Percentiles rank a stretch among this genome's conserved stretches.
phyloP scores from a whole-genome alignment of 2,329 filamentous ascomycete genomes.

The Penicillium brasilianum region DNA sequence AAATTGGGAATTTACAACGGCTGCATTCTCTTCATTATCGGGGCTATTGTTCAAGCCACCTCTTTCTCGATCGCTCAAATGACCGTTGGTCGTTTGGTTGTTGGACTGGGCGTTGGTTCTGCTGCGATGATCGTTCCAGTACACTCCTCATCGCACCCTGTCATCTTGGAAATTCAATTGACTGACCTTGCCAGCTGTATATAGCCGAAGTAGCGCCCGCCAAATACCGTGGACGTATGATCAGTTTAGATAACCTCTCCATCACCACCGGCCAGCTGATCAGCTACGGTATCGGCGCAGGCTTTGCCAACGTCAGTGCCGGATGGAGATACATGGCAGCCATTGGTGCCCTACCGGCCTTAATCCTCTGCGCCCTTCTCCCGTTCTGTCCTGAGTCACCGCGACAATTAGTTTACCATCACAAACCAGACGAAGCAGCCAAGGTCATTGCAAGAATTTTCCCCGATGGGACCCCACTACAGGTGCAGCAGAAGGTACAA shows the following conservation, averaged over 20 bases:
- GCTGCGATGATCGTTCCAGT: conserved; percentile 53
- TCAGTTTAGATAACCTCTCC: conserved; percentile 31
- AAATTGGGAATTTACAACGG: too few species aligned
- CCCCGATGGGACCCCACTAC: conserved; percentile 41
- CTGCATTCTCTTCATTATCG: too few species aligned
- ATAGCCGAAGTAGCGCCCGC: conserved; percentile 9
- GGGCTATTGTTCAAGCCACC: too few species aligned
- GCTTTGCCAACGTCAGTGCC: too few species aligned
- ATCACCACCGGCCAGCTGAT: conserved; percentile 49
- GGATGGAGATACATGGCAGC: too few species aligned
- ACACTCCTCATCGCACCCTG: neutral
- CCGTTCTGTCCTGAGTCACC: conserved; percentile 56
- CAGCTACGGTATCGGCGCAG: conserved; percentile 1
- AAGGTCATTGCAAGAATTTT: conserved; percentile 38
- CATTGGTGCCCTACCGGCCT: too few species aligned
- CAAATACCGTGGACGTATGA: too few species aligned
- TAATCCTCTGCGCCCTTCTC: too few species aligned
- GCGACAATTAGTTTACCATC: conserved; percentile 54
- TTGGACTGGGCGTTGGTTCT: conserved; percentile 55
- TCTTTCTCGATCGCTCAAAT: conserved; percentile 38
- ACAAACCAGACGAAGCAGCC: conserved; percentile 48
- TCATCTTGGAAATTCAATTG: neutral
- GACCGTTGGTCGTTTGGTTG: conserved; percentile 50
- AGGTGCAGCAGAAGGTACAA: conserved; percentile 52
- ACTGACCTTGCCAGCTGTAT: conserved; percentile 20